Percentiles rank a stretch among this genome's conserved stretches.
Evolutionary conservation across 768 basidiomycete genomes (phyloP).

Genomic region (Lactarius akahatsu): DNA sequence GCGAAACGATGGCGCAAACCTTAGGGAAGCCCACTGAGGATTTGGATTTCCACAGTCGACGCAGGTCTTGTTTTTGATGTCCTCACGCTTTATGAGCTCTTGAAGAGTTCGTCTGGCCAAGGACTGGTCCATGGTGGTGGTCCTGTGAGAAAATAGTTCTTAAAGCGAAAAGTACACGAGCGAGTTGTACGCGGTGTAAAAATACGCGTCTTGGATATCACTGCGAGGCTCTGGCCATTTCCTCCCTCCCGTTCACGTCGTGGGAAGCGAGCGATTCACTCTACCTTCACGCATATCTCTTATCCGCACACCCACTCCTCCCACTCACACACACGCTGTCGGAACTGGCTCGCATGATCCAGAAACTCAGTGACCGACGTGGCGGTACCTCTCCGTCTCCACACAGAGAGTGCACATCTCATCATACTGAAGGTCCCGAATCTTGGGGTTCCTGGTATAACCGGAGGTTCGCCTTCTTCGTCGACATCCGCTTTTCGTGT

Average conservation of each 20-base stretch:
- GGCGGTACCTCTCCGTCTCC: conserved; percentile 32
- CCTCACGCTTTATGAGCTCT: conserved; percentile 70
- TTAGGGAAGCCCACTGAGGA: conserved; percentile 91
- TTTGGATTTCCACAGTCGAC: conserved; percentile 86
- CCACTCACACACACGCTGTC: conserved; percentile 18
- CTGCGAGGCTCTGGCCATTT: neutral
- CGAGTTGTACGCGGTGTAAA: neutral
- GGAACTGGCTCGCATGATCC: conserved; percentile 51
- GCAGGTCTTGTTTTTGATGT: conserved; percentile 73
- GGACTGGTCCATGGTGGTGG: conserved; percentile 50
- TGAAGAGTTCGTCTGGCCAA: conserved; percentile 69
- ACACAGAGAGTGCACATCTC: conserved; percentile 27
- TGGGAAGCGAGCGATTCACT: conserved; percentile 1
- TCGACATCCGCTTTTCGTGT: neutral
- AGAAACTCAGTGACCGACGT: conserved; percentile 54
- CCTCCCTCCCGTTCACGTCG: neutral
- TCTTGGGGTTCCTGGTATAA: conserved; percentile 72
- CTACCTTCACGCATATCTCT: conserved; percentile 8
- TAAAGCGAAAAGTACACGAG: conserved; percentile 10
- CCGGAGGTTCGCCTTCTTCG: conserved; percentile 49
- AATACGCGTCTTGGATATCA: neutral
- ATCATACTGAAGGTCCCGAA: conserved; percentile 45
- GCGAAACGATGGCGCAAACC: conserved; percentile 42
- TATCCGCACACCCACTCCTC: conserved; percentile 26
- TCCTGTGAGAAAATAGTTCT: conserved; percentile 2